Conservation (phyloP, 2,329 filamentous ascomycete species). For the Hypoxylon sp. region DNA sequence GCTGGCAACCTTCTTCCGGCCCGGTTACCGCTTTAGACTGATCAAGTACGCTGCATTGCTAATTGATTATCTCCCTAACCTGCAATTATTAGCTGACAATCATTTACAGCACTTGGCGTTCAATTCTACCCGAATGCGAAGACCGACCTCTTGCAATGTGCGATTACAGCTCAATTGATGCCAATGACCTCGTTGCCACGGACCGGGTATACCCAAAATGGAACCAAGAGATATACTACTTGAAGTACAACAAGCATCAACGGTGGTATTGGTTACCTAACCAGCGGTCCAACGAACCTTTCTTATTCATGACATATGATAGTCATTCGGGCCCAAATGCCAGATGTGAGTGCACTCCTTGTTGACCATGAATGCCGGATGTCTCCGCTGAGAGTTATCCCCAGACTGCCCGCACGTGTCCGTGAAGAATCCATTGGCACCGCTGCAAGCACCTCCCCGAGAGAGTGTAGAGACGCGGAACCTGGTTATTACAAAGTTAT, state of each 20-base stretch:
- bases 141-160: slow-evolving; percentile 22
- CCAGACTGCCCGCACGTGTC: slow-evolving; percentile 25
- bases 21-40: slow-evolving; percentile 23
- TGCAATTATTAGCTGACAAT: neutral
- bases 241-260: slow-evolving; percentile 16
- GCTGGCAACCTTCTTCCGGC: slow-evolving; percentile 9
- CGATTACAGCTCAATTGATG: slow-evolving; percentile 19
- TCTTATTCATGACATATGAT: slow-evolving; percentile 23
- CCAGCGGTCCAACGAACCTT: slow-evolving; percentile 10
- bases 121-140: slow-evolving; percentile 20
- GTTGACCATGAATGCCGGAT: neutral
- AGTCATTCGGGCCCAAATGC: slow-evolving; percentile 20
- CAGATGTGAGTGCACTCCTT: slow-evolving; percentile 5
- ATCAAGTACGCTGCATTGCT: slow-evolving; percentile 7
- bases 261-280: slow-evolving; percentile 27
- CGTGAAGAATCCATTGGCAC: slow-evolving; percentile 6
- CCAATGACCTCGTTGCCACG: slow-evolving; percentile 16
- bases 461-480: slow-evolving; percentile 22
- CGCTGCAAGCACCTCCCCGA: neutral
- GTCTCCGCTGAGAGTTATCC: neutral
- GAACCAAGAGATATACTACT: slow-evolving; percentile 25
- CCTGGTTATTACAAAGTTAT: slow-evolving; percentile 19
- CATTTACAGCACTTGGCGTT: slow-evolving; percentile 19
- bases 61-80: neutral
- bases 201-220: slow-evolving; percentile 22